phyloP scores from a whole-genome alignment of 495 filamentous ascomycete genomes.

The Evansstolkia leycettana region DNA sequence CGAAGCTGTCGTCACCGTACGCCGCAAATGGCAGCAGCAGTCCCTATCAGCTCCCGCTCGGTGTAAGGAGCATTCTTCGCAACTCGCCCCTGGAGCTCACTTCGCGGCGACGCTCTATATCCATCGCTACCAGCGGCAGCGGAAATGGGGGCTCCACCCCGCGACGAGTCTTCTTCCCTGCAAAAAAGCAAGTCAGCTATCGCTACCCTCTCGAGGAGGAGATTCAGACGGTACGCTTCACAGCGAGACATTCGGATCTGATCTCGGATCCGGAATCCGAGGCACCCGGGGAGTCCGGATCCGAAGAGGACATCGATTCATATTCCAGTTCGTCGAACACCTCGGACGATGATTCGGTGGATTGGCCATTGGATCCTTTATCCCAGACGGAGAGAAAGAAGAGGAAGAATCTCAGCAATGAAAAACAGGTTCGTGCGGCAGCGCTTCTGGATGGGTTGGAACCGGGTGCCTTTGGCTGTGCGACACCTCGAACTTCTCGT shows the following conservation, averaged over 20 bases:
- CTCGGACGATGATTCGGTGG: slow-evolving; percentile 26
- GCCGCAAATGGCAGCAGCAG: slow-evolving; percentile 15
- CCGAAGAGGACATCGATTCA: slow-evolving; percentile 28
- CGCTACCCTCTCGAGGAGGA: slow-evolving; percentile 41
- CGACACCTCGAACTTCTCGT: slow-evolving; percentile 36
- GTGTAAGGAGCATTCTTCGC: slow-evolving; percentile 61
- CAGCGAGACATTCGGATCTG: slow-evolving; percentile 38
- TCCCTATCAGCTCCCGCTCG: slow-evolving; percentile 55
- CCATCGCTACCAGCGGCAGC: slow-evolving; percentile 25
- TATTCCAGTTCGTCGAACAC: slow-evolving; percentile 19
- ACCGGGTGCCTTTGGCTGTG: slow-evolving; percentile 15
- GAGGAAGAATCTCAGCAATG: slow-evolving; percentile 21
- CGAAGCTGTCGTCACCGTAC: slow-evolving; percentile 19
- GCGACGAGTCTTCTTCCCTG: slow-evolving; percentile 41
- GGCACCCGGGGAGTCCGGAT: slow-evolving; percentile 4
- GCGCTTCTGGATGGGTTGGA: slow-evolving; percentile 27
- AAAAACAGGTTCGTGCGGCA: slow-evolving; percentile 31
- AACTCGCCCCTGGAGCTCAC: slow-evolving; percentile 49
- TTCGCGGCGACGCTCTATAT: slow-evolving; percentile 23
- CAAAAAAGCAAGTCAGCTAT: slow-evolving; percentile 46
- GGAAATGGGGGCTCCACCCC: slow-evolving; percentile 18
- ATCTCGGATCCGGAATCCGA: slow-evolving; percentile 11
- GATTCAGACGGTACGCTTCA: slow-evolving; percentile 40
- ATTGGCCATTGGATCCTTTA: not conserved
- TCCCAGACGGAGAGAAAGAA: slow-evolving; percentile 23